phyloP scores from a whole-genome alignment of 495 filamentous ascomycete genomes.

The Penicillium diatomitis region DNA sequence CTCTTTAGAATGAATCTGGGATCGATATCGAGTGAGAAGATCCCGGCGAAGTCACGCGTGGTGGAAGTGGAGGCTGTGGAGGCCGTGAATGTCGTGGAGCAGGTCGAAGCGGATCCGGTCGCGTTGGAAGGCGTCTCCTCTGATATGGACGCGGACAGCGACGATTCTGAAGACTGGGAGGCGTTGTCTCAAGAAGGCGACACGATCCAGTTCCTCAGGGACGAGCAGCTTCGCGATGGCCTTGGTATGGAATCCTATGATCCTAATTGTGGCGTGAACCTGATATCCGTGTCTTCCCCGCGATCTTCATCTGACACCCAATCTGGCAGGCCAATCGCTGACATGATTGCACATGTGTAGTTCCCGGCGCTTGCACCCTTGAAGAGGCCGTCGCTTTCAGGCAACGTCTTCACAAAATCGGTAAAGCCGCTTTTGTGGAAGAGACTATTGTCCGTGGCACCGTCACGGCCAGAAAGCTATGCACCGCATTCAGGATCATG shows the following conservation, averaged over 20 bases:
- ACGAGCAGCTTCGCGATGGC: slow-evolving; percentile 50
- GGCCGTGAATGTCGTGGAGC: slow-evolving; percentile 27
- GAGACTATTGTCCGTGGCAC: slow-evolving; percentile 58
- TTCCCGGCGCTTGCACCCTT: slow-evolving; percentile 58
- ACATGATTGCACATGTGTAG: slow-evolving; percentile 9
- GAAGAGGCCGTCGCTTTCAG: slow-evolving; percentile 64
- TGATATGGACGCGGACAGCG: slow-evolving; percentile 49
- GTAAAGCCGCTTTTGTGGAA: slow-evolving; percentile 65
- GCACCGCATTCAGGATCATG: slow-evolving; percentile 83
- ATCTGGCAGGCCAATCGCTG: not conserved
- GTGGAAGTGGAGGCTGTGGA: slow-evolving; percentile 39
- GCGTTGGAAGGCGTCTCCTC: slow-evolving; percentile 23
- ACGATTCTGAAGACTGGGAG: slow-evolving; percentile 59
- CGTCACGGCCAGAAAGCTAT: slow-evolving; percentile 71
- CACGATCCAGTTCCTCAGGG: slow-evolving; percentile 51
- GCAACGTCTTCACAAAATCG: slow-evolving; percentile 61
- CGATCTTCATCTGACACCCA: slow-evolving; percentile 1
- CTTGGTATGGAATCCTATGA: slow-evolving; percentile 28
- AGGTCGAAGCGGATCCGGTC: slow-evolving; percentile 18
- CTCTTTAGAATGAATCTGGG: slow-evolving; percentile 33
- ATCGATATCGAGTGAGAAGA: slow-evolving; percentile 32
- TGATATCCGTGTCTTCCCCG: slow-evolving; percentile 19
- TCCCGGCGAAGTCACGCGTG: slow-evolving; percentile 32
- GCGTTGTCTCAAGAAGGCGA: slow-evolving; percentile 60
- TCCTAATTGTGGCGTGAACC: slow-evolving; percentile 3